Percentiles rank a stretch among this genome's conserved stretches.
These are phyloP conservation scores for Domatiomyces catenatus DNA, from an alignment of 2,329 filamentous ascomycete species.

Conservation along the genomic window DNA sequence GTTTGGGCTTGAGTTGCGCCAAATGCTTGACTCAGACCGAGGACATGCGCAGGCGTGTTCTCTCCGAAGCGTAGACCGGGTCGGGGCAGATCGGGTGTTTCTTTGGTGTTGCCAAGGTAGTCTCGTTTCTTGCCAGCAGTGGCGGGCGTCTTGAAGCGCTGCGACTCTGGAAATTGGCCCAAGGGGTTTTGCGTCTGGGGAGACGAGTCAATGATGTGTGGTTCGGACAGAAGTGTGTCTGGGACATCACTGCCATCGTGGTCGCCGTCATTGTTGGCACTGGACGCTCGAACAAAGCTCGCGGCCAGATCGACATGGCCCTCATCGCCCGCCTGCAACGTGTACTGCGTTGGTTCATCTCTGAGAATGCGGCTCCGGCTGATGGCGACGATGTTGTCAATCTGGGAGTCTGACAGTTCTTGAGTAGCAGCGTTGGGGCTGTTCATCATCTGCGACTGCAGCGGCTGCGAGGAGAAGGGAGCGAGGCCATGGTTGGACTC, in stretches of 20 bases:
- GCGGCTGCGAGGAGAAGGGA: constrained; percentile 1
- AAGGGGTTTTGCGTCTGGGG: constrained; percentile 21
- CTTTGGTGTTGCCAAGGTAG: constrained; percentile 18
- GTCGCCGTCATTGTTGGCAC: background rate
- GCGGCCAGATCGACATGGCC: constrained; percentile 30
- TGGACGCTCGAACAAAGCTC: constrained; percentile 19
- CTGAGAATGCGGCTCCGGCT: constrained; percentile 11
- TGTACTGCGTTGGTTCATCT: constrained; percentile 23
- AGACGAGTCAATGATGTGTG: constrained; percentile 6
- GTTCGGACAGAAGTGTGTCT: background rate
- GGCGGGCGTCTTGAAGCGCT: constrained; percentile 30
- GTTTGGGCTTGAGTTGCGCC: constrained; percentile 33
- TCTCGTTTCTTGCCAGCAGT: constrained; percentile 24
- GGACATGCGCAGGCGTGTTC: constrained; percentile 22
- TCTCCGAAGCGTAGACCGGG: constrained; percentile 25
- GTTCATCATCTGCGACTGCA: constrained; percentile 22
- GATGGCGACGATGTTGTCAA: background rate
- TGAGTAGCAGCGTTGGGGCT: constrained; percentile 28
- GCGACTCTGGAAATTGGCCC: constrained; percentile 32
- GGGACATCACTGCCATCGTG: background rate
- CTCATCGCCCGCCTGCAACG: constrained; percentile 27
- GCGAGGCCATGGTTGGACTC: constrained; percentile 6
- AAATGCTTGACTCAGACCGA: constrained; percentile 35
- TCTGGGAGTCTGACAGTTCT: constrained; percentile 22
- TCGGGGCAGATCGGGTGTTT: constrained; percentile 27